phyloP scores from a whole-genome alignment of 768 basidiomycete species.

The Tulasnella sp. region DNA sequence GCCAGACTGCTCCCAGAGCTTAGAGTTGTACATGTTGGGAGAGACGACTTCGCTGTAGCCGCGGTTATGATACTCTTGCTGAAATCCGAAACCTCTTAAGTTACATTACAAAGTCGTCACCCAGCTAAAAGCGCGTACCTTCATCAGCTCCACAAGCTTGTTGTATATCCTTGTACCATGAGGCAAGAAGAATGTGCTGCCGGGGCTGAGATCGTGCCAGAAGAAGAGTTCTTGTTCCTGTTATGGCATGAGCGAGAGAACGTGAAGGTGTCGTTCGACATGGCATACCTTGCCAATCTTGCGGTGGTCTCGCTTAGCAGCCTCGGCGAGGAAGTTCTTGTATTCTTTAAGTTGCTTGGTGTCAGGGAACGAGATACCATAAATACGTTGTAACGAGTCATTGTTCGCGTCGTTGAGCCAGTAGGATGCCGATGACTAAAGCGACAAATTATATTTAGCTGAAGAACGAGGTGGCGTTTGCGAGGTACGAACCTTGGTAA shows the following conservation, averaged over 20 bases:
- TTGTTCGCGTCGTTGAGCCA: slow-evolving; percentile 94
- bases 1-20: slow-evolving; percentile 97
- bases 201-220: slow-evolving; percentile 96
- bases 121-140: slow-evolving; percentile 56
- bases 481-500: slow-evolving; percentile 75
- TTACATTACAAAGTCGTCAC: slow-evolving; percentile 4
- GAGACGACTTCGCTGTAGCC: slow-evolving; percentile 90
- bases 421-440: slow-evolving; percentile 93
- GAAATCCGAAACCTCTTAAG: slow-evolving; percentile 13
- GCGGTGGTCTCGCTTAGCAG: slow-evolving; percentile 96
- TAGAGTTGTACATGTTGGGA: slow-evolving; percentile 95
- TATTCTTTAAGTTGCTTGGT: slow-evolving; percentile 93
- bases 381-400: slow-evolving; percentile 93
- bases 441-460: background rate
- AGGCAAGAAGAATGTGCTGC: slow-evolving; percentile 94
- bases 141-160: slow-evolving; percentile 84
- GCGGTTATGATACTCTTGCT: slow-evolving; percentile 93
- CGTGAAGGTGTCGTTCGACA: background rate
- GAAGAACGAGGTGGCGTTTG: slow-evolving; percentile 25
- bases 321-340: slow-evolving; percentile 94
- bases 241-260: slow-evolving; percentile 32
- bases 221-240: slow-evolving; percentile 97
- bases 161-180: slow-evolving; percentile 98
- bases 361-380: slow-evolving; percentile 99
- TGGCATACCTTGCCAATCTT: slow-evolving; percentile 80